Percentiles rank a stretch among this genome's conserved stretches.
Conservation (phyloP, 306 rosid species). For the Fagus sylvatica region DNA sequence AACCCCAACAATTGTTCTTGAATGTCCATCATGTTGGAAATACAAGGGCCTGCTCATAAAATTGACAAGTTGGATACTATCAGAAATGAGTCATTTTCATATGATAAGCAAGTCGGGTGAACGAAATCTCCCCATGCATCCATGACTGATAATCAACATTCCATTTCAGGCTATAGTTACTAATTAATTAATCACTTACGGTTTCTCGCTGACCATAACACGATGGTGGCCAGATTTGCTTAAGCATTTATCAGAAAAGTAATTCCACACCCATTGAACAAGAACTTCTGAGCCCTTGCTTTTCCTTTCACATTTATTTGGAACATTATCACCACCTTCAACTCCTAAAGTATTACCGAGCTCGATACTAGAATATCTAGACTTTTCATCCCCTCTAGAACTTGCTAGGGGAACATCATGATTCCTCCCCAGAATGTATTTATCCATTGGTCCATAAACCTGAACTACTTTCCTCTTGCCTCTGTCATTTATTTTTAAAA, state of each 20-base stretch:
- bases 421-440: slow-evolving; percentile 19
- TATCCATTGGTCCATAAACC: slow-evolving; percentile 49
- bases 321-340: slow-evolving; percentile 19
- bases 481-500: slow-evolving; percentile 20
- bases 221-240: slow-evolving; percentile 33
- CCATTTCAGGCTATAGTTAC: neutral
- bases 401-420: slow-evolving; percentile 18
- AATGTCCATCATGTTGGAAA: slow-evolving; percentile 92
- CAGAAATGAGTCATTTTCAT: slow-evolving; percentile 19
- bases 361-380: slow-evolving; percentile 13
- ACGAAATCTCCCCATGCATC: slow-evolving; percentile 6
- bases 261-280: slow-evolving; percentile 82
- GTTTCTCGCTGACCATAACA: slow-evolving; percentile 57
- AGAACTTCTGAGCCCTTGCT: slow-evolving; percentile 61
- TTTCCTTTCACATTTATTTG: slow-evolving; percentile 23
- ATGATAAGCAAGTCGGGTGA: neutral
- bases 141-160: neutral
- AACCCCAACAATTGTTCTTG: slow-evolving; percentile 83
- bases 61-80: slow-evolving; percentile 30
- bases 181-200: slow-evolving; percentile 41
- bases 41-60: slow-evolving; percentile 67
- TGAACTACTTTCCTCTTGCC: slow-evolving; percentile 41
- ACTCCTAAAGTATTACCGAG: slow-evolving; percentile 21
- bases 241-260: slow-evolving; percentile 55
- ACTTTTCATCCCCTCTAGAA: slow-evolving; percentile 30